A percentile compares a stretch with the other conserved stretches of the same genome.
phyloP scores from a whole-genome alignment of 768 basidiomycete species.

The Suillus luteus region DNA sequence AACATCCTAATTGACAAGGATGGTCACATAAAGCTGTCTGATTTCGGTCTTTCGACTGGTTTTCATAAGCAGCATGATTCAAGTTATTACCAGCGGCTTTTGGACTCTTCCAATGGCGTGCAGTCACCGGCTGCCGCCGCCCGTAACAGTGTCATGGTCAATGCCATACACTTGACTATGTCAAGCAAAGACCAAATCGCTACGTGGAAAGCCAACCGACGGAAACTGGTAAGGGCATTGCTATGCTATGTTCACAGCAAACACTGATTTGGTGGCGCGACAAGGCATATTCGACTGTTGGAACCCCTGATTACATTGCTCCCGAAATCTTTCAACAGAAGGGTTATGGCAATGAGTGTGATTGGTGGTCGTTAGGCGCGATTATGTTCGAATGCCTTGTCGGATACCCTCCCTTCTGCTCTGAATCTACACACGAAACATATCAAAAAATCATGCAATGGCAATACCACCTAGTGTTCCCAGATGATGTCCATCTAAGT shows the following conservation, averaged over 20 bases:
- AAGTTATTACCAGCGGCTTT: constrained; percentile 86
- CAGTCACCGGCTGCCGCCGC: constrained; percentile 47
- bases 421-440: constrained; percentile 94
- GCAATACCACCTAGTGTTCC: constrained; percentile 83
- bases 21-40: constrained; percentile 96
- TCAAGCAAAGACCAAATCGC: constrained; percentile 91
- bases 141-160: constrained; percentile 95
- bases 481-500: constrained; percentile 92
- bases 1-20: constrained; percentile 91
- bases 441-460: constrained; percentile 98
- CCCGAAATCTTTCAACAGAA: constrained; percentile 96
- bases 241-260: background rate
- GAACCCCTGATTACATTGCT: constrained; percentile 96
- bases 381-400: constrained; percentile 99
- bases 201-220: constrained; percentile 98
- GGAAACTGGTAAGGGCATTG: constrained; percentile 76
- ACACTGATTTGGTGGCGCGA: constrained; percentile 2
- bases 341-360: constrained; percentile 98
- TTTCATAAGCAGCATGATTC: constrained; percentile 99
- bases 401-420: constrained; percentile 97
- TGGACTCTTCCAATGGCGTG: constrained; percentile 62
- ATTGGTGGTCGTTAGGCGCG: constrained; percentile 99
- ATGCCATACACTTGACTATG: constrained; percentile 96
- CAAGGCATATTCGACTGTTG: constrained; percentile 96
- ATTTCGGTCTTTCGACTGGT: constrained; percentile 98